phyloP scores from a whole-genome alignment of 768 basidiomycete species.

The Boletus patriciae region DNA sequence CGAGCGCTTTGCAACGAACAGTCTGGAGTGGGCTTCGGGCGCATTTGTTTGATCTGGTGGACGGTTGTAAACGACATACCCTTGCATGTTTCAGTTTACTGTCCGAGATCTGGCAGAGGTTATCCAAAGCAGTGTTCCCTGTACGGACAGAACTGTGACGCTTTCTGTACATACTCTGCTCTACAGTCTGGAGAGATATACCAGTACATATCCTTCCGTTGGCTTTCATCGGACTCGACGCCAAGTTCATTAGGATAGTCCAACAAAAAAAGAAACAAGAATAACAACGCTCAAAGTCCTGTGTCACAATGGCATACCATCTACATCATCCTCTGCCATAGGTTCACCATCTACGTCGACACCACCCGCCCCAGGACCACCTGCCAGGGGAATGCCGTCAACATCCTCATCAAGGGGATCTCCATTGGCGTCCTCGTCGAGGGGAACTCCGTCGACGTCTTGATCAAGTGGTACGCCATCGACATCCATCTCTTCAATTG shows the following conservation, averaged over 20 bases:
- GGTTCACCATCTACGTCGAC: slow-evolving; percentile 29
- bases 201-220: neutral
- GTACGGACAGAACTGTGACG: slow-evolving; percentile 29
- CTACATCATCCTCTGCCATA: slow-evolving; percentile 37
- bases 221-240: neutral
- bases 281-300: neutral
- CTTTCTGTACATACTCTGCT: neutral
- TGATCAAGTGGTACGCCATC: slow-evolving; percentile 48
- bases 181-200: neutral
- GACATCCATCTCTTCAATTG: slow-evolving; percentile 49
- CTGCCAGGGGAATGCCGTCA: slow-evolving; percentile 40
- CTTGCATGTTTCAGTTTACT: slow-evolving; percentile 18
- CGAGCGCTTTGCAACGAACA: neutral
- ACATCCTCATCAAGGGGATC: slow-evolving; percentile 35
- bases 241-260: neutral
- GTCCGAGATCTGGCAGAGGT: slow-evolving; percentile 21
- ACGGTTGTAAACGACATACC: slow-evolving; percentile 24
- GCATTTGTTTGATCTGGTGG: slow-evolving; percentile 14
- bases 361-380: slow-evolving; percentile 18
- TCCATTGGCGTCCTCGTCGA: slow-evolving; percentile 31
- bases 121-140: slow-evolving; percentile 18
- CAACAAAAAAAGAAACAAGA: neutral
- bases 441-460: slow-evolving; percentile 40
- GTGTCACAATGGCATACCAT: slow-evolving; percentile 40
- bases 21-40: slow-evolving; percentile 15